Conservation (phyloP, 768 basidiomycete species). For the Leucogyrophana mollusca region DNA sequence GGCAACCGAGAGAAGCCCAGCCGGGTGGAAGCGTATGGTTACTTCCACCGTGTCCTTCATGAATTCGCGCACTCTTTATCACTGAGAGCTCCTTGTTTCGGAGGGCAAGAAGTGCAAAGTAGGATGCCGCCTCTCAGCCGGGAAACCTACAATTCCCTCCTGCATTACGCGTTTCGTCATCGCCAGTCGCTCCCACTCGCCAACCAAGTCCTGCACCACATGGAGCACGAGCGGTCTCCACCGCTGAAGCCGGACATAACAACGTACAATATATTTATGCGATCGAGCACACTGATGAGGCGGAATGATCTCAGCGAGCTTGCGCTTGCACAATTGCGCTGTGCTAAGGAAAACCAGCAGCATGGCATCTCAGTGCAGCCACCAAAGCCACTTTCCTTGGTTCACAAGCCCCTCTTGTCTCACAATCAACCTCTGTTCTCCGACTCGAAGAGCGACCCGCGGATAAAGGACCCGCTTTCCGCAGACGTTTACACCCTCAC, state of each 20-base stretch:
- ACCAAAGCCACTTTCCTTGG: conserved; percentile 9
- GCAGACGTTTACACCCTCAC: conserved; percentile 49
- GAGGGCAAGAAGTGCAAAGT: conserved; percentile 14
- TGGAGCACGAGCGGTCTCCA: conserved; percentile 42
- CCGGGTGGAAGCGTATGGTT: conserved; percentile 40
- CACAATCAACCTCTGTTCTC: not conserved
- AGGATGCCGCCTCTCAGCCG: conserved; percentile 35
- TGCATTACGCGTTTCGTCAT: conserved; percentile 66
- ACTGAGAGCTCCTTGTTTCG: conserved; percentile 13
- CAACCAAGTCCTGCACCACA: conserved; percentile 50
- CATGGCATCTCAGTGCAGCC: conserved; percentile 24
- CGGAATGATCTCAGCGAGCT: conserved; percentile 39
- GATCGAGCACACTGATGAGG: conserved; percentile 52
- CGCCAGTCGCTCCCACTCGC: conserved; percentile 51
- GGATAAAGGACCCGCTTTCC: conserved; percentile 10
- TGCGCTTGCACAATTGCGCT: conserved; percentile 35
- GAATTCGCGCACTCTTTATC: conserved; percentile 35
- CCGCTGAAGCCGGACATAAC: conserved; percentile 43
- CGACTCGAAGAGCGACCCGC: conserved; percentile 1
- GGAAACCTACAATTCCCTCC: conserved; percentile 55
- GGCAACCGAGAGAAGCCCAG: conserved; percentile 17
- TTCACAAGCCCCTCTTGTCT: conserved; percentile 5
- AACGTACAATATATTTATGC: conserved; percentile 60
- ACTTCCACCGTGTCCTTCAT: conserved; percentile 48
- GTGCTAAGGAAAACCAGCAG: conserved; percentile 14